Evolutionary conservation across 768 basidiomycete genomes (phyloP).

Genomic region (Hortiboletus campestris): DNA sequence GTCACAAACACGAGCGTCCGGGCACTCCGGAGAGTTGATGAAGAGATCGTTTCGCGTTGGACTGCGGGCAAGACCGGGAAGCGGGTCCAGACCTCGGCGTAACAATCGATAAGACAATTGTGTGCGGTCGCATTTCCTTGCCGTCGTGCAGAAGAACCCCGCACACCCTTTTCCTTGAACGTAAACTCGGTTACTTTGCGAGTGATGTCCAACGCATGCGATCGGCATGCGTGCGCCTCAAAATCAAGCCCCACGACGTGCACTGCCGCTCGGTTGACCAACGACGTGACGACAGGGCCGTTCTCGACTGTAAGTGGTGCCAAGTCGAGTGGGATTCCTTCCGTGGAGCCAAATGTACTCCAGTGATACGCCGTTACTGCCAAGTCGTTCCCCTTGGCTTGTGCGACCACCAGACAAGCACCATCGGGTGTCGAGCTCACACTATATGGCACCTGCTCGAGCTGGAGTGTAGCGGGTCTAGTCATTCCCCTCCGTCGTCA

Average conservation of each 20-base stretch:
- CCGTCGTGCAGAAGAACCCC: slow-evolving; percentile 12
- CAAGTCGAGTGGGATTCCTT: slow-evolving; percentile 42
- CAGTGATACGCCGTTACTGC: slow-evolving; percentile 48
- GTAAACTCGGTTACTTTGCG: slow-evolving; percentile 54
- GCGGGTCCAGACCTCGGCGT: slow-evolving; percentile 57
- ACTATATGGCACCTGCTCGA: slow-evolving; percentile 33
- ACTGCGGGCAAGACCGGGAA: slow-evolving; percentile 58
- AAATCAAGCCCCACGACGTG: slow-evolving; percentile 44
- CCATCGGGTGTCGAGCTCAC: slow-evolving; percentile 52
- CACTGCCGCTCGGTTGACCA: slow-evolving; percentile 40
- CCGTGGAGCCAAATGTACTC: slow-evolving; percentile 52
- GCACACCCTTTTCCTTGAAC: slow-evolving; percentile 45
- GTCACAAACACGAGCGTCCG: slow-evolving; percentile 46
- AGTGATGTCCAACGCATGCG: slow-evolving; percentile 50
- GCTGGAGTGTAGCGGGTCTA: slow-evolving; percentile 47
- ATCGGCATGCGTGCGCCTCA: slow-evolving; percentile 33
- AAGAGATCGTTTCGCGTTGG: slow-evolving; percentile 41
- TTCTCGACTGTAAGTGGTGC: slow-evolving; percentile 23
- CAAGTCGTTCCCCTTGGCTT: slow-evolving; percentile 14
- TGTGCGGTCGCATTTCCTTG: slow-evolving; percentile 30
- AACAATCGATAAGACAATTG: slow-evolving; percentile 54
- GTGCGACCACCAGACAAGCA: slow-evolving; percentile 45
- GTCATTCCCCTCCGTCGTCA: background rate
- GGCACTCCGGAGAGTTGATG: slow-evolving; percentile 31
- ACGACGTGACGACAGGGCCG: slow-evolving; percentile 40